These are phyloP conservation scores for Melampsora americana DNA, from an alignment of 1,284 basidiomycete species.

Conservation along the genomic window DNA sequence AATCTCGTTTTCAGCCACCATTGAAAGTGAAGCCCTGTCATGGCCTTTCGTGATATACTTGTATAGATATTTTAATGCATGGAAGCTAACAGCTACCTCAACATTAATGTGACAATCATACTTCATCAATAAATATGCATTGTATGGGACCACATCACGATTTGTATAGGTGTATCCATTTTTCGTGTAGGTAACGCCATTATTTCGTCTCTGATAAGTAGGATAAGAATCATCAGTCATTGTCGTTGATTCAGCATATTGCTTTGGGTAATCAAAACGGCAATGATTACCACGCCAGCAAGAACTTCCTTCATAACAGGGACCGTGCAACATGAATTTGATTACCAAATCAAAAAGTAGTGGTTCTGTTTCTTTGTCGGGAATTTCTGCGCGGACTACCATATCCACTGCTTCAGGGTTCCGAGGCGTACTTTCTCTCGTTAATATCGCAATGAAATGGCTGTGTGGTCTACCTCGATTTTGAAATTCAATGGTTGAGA, in stretches of 20 bases:
- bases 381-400: conserved; percentile 57
- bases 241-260: conserved; percentile 53
- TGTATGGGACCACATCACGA: conserved; percentile 57
- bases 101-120: conserved; percentile 61
- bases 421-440: conserved; percentile 52
- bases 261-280: conserved; percentile 57
- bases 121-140: conserved; percentile 51
- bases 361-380: conserved; percentile 57
- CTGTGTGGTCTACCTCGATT: conserved; percentile 60
- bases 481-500: conserved; percentile 61
- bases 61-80: conserved; percentile 57
- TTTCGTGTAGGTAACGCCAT: not conserved
- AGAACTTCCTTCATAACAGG: conserved; percentile 54
- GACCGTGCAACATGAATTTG: conserved; percentile 59
- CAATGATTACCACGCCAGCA: conserved; percentile 59
- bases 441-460: conserved; percentile 56
- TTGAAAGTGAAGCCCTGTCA: conserved; percentile 54
- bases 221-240: conserved; percentile 57
- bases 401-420: conserved; percentile 56
- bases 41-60: conserved; percentile 60
- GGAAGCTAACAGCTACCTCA: conserved; percentile 54
- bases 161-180: conserved; percentile 48
- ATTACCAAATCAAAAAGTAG: conserved; percentile 55
- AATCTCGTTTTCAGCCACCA: not conserved
- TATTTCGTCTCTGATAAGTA: conserved; percentile 40